Evolutionary conservation across 768 basidiomycete species (phyloP).

Genomic region (Tylopilus vinaceipallidus): DNA sequence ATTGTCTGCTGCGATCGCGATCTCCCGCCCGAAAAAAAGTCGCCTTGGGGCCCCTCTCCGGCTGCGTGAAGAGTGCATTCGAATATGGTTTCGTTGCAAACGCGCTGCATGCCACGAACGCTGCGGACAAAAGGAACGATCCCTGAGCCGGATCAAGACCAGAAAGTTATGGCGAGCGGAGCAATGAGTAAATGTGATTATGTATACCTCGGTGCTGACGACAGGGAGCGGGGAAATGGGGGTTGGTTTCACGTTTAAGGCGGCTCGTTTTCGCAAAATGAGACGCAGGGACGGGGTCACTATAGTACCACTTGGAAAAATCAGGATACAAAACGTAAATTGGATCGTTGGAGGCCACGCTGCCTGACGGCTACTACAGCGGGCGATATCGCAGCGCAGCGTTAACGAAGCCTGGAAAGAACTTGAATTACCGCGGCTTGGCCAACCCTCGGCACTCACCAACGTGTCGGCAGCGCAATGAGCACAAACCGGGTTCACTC

Average conservation of each 20-base stretch:
- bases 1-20: conserved; percentile 9
- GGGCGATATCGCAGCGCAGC: neutral
- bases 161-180: conserved; percentile 10
- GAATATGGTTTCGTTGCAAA: conserved; percentile 12
- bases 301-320: conserved; percentile 13
- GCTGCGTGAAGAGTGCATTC: conserved; percentile 6
- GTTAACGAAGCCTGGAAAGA: neutral
- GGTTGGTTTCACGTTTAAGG: conserved; percentile 8
- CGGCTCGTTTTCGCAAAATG: conserved; percentile 10
- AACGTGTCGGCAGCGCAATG: conserved; percentile 3
- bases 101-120: conserved; percentile 8
- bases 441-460: neutral
- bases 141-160: conserved; percentile 30
- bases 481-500: neutral
- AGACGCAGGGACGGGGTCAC: conserved; percentile 10
- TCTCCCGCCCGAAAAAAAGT: conserved; percentile 10
- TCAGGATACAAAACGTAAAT: conserved; percentile 26
- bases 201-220: conserved; percentile 6
- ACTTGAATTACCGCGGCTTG: neutral
- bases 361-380: conserved; percentile 7
- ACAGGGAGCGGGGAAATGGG: conserved; percentile 2
- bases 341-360: conserved; percentile 21
- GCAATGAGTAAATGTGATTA: conserved; percentile 8
- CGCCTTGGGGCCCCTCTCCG: neutral
- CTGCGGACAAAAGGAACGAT: conserved; percentile 13